Evolutionary conservation across 2,329 filamentous ascomycete species (phyloP).

Genomic region (Chrysosporium queenslandicum): DNA sequence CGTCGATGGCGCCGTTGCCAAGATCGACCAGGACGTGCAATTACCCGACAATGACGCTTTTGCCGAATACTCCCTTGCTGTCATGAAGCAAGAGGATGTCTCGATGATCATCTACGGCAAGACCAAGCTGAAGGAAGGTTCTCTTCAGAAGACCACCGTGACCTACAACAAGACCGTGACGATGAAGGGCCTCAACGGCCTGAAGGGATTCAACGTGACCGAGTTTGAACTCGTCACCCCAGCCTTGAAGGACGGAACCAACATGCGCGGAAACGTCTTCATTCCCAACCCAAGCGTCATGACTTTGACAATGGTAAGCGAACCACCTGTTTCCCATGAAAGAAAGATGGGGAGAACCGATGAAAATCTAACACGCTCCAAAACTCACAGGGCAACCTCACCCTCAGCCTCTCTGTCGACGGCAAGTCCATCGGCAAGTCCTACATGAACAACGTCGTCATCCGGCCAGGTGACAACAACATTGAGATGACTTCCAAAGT

Average conservation of each 20-base stretch:
- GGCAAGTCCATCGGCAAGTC: constrained; percentile 42
- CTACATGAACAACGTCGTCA: constrained; percentile 42
- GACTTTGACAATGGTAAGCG: constrained; percentile 42
- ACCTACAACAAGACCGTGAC: constrained; percentile 48
- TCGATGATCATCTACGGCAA: constrained; percentile 43
- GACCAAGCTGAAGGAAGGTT: constrained; percentile 43
- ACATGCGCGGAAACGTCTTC: constrained; percentile 44
- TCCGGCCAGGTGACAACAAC: constrained; percentile 47
- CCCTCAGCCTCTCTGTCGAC: constrained; percentile 43
- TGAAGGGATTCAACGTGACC: constrained; percentile 44
- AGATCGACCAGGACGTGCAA: constrained; percentile 37
- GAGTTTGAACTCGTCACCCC: constrained; percentile 39
- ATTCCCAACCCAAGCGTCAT: constrained; percentile 53
- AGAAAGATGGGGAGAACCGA: neutral
- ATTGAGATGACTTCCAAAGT: constrained; percentile 42
- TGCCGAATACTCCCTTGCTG: constrained; percentile 40
- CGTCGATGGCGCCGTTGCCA: constrained; percentile 34
- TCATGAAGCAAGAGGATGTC: constrained; percentile 43
- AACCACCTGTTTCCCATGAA: neutral
- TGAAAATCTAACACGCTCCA: neutral
- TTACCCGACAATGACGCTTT: constrained; percentile 41
- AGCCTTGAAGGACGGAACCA: constrained; percentile 37
- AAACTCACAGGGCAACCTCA: constrained; percentile 43
- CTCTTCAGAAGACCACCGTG: constrained; percentile 42
- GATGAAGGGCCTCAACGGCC: constrained; percentile 51